Conservation (phyloP, 768 basidiomycete genomes). For the Tulasnella calospora region DNA sequence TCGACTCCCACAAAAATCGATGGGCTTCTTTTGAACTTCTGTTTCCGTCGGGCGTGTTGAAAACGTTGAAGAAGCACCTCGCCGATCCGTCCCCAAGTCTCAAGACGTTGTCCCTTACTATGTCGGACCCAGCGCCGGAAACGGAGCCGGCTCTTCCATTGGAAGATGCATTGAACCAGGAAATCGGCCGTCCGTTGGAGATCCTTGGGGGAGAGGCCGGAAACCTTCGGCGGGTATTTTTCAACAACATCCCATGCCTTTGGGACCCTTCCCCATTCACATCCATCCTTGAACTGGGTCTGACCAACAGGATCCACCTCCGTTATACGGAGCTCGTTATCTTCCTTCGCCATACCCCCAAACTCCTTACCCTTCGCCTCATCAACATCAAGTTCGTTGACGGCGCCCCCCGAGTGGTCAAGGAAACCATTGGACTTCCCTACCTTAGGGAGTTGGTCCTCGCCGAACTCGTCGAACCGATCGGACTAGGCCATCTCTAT, state of each 20-base stretch:
- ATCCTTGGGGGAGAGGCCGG: neutral
- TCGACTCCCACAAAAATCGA: neutral
- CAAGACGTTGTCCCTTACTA: neutral
- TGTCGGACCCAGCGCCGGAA: neutral
- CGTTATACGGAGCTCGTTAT: neutral
- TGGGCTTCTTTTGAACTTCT: neutral
- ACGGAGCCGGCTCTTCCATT: neutral
- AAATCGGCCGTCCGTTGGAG: neutral
- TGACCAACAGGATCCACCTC: neutral
- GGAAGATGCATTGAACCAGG: neutral
- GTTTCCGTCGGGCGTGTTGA: neutral
- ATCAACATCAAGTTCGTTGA: neutral
- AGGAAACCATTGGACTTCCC: neutral
- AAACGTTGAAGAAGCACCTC: neutral
- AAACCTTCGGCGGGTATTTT: neutral
- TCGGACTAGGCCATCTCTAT: neutral
- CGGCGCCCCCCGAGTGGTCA: neutral
- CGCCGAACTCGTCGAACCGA: neutral
- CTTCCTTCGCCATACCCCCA: neutral
- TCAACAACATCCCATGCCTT: neutral
- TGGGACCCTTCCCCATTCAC: neutral
- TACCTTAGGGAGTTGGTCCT: neutral
- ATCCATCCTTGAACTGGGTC: neutral
- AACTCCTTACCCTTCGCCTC: neutral
- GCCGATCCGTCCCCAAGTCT: neutral